phyloP scores from a whole-genome alignment of 2,329 filamentous ascomycete species.

The Beauveria varroae region DNA sequence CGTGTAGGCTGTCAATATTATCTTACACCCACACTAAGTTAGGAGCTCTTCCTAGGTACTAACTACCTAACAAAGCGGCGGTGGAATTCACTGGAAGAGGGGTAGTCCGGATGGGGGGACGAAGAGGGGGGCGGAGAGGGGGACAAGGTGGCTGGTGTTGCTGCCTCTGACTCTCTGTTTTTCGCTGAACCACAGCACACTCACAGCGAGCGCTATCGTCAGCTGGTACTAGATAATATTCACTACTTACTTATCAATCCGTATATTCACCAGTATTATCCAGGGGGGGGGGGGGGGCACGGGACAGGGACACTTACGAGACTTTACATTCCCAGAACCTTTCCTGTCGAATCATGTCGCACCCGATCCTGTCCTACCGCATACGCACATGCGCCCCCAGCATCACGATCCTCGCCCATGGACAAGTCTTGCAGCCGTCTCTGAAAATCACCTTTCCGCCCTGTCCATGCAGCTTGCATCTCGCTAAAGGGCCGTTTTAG shows the following conservation, averaged over 20 bases:
- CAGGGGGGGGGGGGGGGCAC: not conserved
- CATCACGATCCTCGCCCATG: not conserved
- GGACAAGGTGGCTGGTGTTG: not conserved
- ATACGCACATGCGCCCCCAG: not conserved
- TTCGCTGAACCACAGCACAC: not conserved
- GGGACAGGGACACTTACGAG: not conserved
- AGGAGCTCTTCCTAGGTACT: not conserved
- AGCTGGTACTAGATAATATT: not conserved
- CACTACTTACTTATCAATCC: too few relatives aligned
- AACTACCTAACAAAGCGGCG: not conserved
- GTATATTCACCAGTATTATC: too few relatives aligned
- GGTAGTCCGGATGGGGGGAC: not conserved
- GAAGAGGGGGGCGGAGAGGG: not conserved
- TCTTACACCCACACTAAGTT: not conserved
- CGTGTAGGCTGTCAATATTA: not conserved
- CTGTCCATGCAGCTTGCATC: not conserved
- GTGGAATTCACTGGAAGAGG: not conserved
- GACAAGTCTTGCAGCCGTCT: not conserved
- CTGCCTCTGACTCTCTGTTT: not conserved
- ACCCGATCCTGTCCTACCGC: not conserved
- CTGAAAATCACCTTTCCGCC: not conserved
- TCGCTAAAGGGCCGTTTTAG: not conserved
- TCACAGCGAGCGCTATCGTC: not conserved
- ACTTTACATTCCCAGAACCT: not conserved
- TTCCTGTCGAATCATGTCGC: not conserved